phyloP scores from a whole-genome alignment of 106 monocot genomes.

The Narthecium ossifragum region DNA sequence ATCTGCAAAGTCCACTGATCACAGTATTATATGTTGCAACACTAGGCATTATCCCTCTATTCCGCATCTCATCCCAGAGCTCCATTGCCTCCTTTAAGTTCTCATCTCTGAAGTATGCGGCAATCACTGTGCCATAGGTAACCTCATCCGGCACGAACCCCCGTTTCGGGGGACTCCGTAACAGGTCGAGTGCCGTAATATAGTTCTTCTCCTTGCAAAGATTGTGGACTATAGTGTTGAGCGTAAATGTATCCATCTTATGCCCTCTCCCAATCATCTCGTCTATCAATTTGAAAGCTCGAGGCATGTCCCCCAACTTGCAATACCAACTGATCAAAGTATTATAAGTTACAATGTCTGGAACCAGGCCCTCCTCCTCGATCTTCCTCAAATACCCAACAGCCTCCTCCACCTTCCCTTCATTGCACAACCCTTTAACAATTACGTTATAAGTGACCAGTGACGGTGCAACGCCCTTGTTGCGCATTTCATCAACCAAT shows the following conservation, averaged over 20 bases:
- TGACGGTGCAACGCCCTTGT: conserved; percentile 37
- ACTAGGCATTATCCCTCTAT: conserved; percentile 49
- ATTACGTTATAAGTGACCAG: conserved; percentile 67
- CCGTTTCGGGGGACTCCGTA: conserved; percentile 56
- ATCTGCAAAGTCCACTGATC: conserved; percentile 69
- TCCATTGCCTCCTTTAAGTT: conserved; percentile 44
- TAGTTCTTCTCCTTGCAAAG: conserved; percentile 74
- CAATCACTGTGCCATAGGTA: conserved; percentile 77
- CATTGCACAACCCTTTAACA: conserved; percentile 63
- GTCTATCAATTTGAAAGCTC: conserved; percentile 44
- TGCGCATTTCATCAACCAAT: conserved; percentile 61
- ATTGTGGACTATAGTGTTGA: conserved; percentile 61
- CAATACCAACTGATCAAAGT: conserved; percentile 72
- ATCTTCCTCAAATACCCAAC: conserved; percentile 49
- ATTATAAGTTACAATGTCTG: conserved; percentile 80
- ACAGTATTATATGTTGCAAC: conserved; percentile 69
- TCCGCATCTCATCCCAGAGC: conserved; percentile 79
- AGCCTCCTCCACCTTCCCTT: conserved; percentile 77
- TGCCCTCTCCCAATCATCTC: conserved; percentile 58
- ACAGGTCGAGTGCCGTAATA: conserved; percentile 53
- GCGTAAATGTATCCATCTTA: conserved; percentile 86
- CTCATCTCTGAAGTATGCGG: conserved; percentile 57
- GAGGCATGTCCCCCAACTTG: conserved; percentile 32
- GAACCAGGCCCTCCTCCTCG: conserved; percentile 53
- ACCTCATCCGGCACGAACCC: conserved; percentile 81